These are phyloP conservation scores for Madurella mycetomatis DNA, from an alignment of 2,329 filamentous ascomycete species.

Conservation along the genomic window DNA sequence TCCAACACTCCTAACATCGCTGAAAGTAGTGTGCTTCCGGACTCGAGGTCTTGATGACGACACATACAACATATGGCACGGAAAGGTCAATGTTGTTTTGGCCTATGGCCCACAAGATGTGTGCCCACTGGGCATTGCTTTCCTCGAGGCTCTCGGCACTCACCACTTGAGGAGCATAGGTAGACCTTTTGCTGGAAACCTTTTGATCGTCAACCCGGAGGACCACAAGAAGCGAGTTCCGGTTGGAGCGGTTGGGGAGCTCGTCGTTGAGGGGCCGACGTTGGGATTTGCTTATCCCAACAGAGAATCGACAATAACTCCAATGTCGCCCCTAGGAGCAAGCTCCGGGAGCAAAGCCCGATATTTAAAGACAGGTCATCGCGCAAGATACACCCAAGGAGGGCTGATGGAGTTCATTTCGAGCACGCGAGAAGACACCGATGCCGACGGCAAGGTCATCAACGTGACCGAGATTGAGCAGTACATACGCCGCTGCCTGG, in stretches of 20 bases:
- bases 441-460: conserved; percentile 37
- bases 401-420: conserved; percentile 47
- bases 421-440: conserved; percentile 39
- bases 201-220: conserved; percentile 51
- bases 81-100: conserved; percentile 43
- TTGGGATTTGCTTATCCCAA: conserved; percentile 37
- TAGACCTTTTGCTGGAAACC: conserved; percentile 45
- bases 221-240: conserved; percentile 49
- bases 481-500: conserved; percentile 43
- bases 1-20: conserved; percentile 34
- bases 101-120: conserved; percentile 50
- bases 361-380: conserved; percentile 49
- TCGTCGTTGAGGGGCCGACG: conserved; percentile 56
- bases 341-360: conserved; percentile 30
- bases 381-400: conserved; percentile 45
- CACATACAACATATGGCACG: conserved; percentile 44
- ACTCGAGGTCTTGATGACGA: conserved; percentile 48
- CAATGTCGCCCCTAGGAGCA: conserved; percentile 23
- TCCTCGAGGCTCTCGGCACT: conserved; percentile 39
- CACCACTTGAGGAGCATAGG: conserved; percentile 41
- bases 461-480: conserved; percentile 44
- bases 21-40: conserved; percentile 43
- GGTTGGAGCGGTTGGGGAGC: conserved; percentile 52
- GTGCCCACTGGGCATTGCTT: conserved; percentile 48
- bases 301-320: conserved; percentile 27